Percentiles rank a stretch among this genome's conserved stretches.
phyloP scores from a whole-genome alignment of 257 asterid species.

The Solanum chmielewskii region DNA sequence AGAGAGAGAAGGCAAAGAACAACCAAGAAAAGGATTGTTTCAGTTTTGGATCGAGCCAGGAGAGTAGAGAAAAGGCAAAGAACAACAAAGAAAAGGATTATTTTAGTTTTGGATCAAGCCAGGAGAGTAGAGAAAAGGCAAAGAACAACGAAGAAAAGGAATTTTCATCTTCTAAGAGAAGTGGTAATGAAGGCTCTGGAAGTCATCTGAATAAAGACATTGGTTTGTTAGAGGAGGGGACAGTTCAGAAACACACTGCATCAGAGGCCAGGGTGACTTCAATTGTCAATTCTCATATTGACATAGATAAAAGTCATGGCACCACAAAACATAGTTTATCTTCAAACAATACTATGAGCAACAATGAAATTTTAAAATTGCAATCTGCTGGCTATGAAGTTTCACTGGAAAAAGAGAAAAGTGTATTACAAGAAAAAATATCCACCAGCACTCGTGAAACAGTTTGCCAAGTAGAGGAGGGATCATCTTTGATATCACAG shows the following conservation, averaged over 20 bases:
- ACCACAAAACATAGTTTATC: slow-evolving; percentile 15
- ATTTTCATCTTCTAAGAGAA: slow-evolving; percentile 12
- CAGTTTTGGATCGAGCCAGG: not conserved
- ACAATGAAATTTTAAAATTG: slow-evolving; percentile 14
- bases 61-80: not conserved
- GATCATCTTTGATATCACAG: slow-evolving; percentile 13
- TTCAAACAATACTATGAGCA: slow-evolving; percentile 21
- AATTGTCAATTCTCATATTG: slow-evolving; percentile 24
- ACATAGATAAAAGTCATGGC: slow-evolving; percentile 17
- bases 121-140: not conserved
- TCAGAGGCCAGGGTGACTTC: slow-evolving; percentile 17
- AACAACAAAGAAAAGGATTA: slow-evolving; percentile 28
- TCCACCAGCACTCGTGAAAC: slow-evolving; percentile 21
- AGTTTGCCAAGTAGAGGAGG: slow-evolving; percentile 22
- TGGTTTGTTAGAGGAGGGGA: slow-evolving; percentile 12
- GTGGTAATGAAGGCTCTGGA: slow-evolving; percentile 6
- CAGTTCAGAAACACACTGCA: slow-evolving; percentile 17
- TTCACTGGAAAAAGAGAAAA: slow-evolving; percentile 16
- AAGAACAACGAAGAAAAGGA: slow-evolving; percentile 25
- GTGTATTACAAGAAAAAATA: slow-evolving; percentile 11
- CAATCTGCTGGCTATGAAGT: slow-evolving; percentile 16
- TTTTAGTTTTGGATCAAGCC: not conserved
- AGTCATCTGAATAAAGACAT: slow-evolving; percentile 18
- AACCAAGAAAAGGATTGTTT: slow-evolving; percentile 6
- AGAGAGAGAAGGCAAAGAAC: slow-evolving; percentile 25